Percentiles rank a stretch among this genome's conserved stretches.
Conservation (phyloP, 2,329 filamentous ascomycete species). For the Colletotrichum navitas region DNA sequence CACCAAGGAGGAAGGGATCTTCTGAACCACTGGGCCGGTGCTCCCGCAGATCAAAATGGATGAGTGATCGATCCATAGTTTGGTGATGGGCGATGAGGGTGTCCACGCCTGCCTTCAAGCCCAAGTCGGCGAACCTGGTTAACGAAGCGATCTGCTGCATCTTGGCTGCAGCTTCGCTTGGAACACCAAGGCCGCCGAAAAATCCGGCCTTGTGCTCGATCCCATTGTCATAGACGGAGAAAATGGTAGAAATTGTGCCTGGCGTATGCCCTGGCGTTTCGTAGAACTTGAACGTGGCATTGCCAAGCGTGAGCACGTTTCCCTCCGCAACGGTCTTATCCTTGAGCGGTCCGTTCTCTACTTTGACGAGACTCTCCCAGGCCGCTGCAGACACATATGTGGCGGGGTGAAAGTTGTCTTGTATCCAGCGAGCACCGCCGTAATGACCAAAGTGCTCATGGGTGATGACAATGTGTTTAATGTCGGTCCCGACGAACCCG, state of each 20-base stretch:
- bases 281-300: constrained; percentile 42
- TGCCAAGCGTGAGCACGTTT: constrained; percentile 44
- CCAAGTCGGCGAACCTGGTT: constrained; percentile 18
- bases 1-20: constrained; percentile 27
- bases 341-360: neutral
- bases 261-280: constrained; percentile 46
- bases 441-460: constrained; percentile 50
- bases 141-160: constrained; percentile 41
- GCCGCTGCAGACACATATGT: constrained; percentile 43
- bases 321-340: constrained; percentile 17
- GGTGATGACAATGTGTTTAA: constrained; percentile 49
- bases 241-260: constrained; percentile 45
- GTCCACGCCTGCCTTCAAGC: constrained; percentile 13
- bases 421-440: constrained; percentile 46
- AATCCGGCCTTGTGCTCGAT: constrained; percentile 44
- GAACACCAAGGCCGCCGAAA: constrained; percentile 45
- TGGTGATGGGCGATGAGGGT: constrained; percentile 32
- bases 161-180: constrained; percentile 41
- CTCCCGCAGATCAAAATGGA: constrained; percentile 25
- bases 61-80: constrained; percentile 23
- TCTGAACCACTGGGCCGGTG: constrained; percentile 1
- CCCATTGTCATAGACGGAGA: constrained; percentile 44
- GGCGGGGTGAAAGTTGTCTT: constrained; percentile 43
- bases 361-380: constrained; percentile 22
- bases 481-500: constrained; percentile 44